phyloP scores from a whole-genome alignment of 1,139 yeast genomes.

The Yamadazyma membranifaciens region DNA sequence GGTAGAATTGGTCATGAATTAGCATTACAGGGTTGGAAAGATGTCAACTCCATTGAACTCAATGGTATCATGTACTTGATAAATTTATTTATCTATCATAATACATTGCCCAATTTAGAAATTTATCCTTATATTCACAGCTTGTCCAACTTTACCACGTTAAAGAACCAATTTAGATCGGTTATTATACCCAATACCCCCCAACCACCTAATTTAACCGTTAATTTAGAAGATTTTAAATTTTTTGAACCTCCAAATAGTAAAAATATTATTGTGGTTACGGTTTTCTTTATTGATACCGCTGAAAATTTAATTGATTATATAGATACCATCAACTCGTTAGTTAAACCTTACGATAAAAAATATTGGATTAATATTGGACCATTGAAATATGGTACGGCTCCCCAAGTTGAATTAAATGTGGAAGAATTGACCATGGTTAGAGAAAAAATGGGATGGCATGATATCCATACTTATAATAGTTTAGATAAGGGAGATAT shows the following conservation, averaged over 20 bases:
- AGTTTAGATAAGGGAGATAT: slow-evolving; percentile 33
- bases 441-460: slow-evolving; percentile 63
- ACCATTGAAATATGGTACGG: slow-evolving; percentile 85
- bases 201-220: slow-evolving; percentile 46
- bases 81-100: slow-evolving; percentile 53
- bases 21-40: slow-evolving; percentile 29
- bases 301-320: slow-evolving; percentile 81
- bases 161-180: slow-evolving; percentile 53
- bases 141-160: slow-evolving; percentile 62
- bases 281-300: slow-evolving; percentile 81
- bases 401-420: slow-evolving; percentile 74
- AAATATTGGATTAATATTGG: slow-evolving; percentile 84
- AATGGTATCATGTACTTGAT: slow-evolving; percentile 70
- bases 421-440: slow-evolving; percentile 59
- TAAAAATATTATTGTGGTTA: slow-evolving; percentile 53
- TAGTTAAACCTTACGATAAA: slow-evolving; percentile 33
- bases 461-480: slow-evolving; percentile 40
- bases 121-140: slow-evolving; percentile 70
- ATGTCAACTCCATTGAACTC: slow-evolving; percentile 69
- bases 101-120: slow-evolving; percentile 13
- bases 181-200: slow-evolving; percentile 30
- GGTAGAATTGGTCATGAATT: slow-evolving; percentile 70
- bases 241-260: slow-evolving; percentile 36
- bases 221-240: slow-evolving; percentile 68
- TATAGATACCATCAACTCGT: slow-evolving; percentile 55